A percentile compares a stretch with the other conserved stretches of the same genome.
Evolutionary conservation across 352 stramenopile species (phyloP).

Genomic region (Globisporangium camurandrum): DNA sequence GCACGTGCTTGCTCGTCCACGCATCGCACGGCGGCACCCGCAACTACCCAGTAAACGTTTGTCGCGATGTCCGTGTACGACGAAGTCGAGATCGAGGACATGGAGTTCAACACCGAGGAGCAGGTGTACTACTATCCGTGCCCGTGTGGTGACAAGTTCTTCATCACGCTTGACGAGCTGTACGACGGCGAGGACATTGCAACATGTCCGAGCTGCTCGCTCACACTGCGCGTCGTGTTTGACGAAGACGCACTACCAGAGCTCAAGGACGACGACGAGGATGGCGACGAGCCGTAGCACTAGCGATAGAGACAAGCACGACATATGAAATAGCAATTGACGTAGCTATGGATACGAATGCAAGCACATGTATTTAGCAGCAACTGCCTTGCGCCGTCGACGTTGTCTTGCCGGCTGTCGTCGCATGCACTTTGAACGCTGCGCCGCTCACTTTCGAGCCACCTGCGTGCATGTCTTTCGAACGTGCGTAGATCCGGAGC

Average conservation of each 20-base stretch:
- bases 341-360: background rate
- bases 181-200: slow-evolving; percentile 97
- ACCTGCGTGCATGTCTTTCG: slow-evolving; percentile 43
- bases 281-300: slow-evolving; percentile 13
- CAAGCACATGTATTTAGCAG: slow-evolving; percentile 20
- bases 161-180: slow-evolving; percentile 79
- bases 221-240: slow-evolving; percentile 95
- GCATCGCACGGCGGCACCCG: too few relatives aligned
- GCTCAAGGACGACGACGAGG: slow-evolving; percentile 50
- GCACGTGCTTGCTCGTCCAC: too few relatives aligned
- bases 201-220: slow-evolving; percentile 93
- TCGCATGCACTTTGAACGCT: slow-evolving; percentile 28
- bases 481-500: slow-evolving; percentile 59
- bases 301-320: background rate
- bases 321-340: background rate
- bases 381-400: slow-evolving; percentile 19
- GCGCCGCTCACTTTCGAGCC: slow-evolving; percentile 38
- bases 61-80: slow-evolving; percentile 97
- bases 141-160: slow-evolving; percentile 95
- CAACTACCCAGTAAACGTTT: too few relatives aligned
- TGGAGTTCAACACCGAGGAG: slow-evolving; percentile 93
- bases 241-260: slow-evolving; percentile 83
- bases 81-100: slow-evolving; percentile 98
- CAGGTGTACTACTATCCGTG: slow-evolving; percentile 96
- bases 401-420: slow-evolving; percentile 2